phyloP scores from a whole-genome alignment of 352 stramenopile species.

The Pythium insidiosum region DNA sequence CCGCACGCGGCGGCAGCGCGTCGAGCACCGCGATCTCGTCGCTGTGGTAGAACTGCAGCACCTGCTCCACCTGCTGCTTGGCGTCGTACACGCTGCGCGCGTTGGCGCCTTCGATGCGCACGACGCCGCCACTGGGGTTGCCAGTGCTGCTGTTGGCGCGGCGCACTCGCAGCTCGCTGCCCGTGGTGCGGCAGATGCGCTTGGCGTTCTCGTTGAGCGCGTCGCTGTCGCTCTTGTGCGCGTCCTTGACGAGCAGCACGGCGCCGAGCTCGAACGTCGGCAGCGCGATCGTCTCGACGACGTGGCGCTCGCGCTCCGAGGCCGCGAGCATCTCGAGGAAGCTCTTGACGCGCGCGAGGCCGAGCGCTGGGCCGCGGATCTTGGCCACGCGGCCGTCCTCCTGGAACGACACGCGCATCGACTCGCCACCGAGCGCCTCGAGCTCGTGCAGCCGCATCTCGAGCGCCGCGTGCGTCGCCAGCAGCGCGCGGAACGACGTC shows the following conservation, averaged over 20 bases:
- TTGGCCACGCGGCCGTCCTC: conserved; percentile 63
- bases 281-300: conserved; percentile 56
- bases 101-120: conserved; percentile 61
- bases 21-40: conserved; percentile 47
- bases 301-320: conserved; percentile 36
- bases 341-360: conserved; percentile 59
- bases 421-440: conserved; percentile 59
- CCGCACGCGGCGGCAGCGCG: conserved; percentile 31
- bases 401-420: conserved; percentile 52
- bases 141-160: neutral
- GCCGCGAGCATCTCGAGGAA: conserved; percentile 73
- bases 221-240: too few relatives aligned
- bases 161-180: conserved; percentile 67
- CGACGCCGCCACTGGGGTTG: conserved; percentile 21
- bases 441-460: conserved; percentile 57
- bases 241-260: conserved; percentile 37
- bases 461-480: conserved; percentile 47
- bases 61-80: conserved; percentile 60
- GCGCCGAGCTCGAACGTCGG: conserved; percentile 36
- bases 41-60: conserved; percentile 74
- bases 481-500: conserved; percentile 45
- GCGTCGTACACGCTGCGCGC: conserved; percentile 62
- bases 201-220: conserved; percentile 75
- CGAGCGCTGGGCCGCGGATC: conserved; percentile 57
- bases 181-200: conserved; percentile 67